Percentiles rank a stretch among this genome's conserved stretches.
Evolutionary conservation across 495 filamentous ascomycete species (phyloP).

Genomic region (Hypoxylon fuscum): DNA sequence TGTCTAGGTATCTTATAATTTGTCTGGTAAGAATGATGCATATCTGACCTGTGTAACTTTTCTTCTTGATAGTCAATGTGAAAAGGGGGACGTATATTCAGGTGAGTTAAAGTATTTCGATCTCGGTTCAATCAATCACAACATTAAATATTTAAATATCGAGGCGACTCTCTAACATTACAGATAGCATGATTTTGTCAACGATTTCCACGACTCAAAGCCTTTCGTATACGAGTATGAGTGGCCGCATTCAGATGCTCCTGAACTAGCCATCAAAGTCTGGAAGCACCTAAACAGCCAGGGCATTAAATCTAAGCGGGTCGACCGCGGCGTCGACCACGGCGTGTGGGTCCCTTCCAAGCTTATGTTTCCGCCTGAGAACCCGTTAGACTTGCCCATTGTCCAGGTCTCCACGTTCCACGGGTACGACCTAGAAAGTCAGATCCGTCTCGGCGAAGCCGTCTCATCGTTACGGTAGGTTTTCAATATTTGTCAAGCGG

Average conservation of each 20-base stretch:
- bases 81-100: conserved; percentile 31
- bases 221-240: conserved; percentile 35
- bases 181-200: conserved; percentile 30
- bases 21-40: background rate
- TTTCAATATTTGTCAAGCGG: background rate
- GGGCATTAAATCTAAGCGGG: conserved; percentile 32
- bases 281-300: conserved; percentile 21
- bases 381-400: conserved; percentile 22
- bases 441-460: conserved; percentile 31
- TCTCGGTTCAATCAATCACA: background rate
- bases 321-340: conserved; percentile 32
- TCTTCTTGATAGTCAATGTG: conserved; percentile 25
- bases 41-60: background rate
- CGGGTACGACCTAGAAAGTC: conserved; percentile 27
- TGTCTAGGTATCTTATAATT: background rate
- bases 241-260: conserved; percentile 29
- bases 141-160: background rate
- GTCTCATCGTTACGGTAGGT: conserved; percentile 25
- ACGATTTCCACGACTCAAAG: conserved; percentile 33
- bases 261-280: conserved; percentile 19
- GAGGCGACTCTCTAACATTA: background rate
- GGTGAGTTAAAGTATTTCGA: conserved; percentile 3
- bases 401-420: conserved; percentile 34
- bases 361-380: conserved; percentile 33
- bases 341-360: conserved; percentile 35